Conservation (phyloP, 805 yeast genomes). For the Candida bentonensis region DNA sequence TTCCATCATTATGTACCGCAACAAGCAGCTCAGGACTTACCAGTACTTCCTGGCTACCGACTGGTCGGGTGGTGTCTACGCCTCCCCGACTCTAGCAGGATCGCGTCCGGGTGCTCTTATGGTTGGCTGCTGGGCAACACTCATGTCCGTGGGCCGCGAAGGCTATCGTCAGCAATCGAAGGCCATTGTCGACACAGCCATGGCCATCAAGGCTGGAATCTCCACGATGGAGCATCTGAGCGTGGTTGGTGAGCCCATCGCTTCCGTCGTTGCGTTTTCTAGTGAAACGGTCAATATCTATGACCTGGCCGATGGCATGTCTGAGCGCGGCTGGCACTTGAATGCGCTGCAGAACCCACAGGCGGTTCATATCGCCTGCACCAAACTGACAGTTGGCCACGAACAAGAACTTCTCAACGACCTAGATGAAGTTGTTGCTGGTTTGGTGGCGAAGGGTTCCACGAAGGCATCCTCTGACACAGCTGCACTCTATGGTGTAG, state of each 20-base stretch:
- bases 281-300: constrained; percentile 55
- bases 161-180: constrained; percentile 61
- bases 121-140: constrained; percentile 98
- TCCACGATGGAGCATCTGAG: constrained; percentile 14
- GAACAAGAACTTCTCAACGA: constrained; percentile 46
- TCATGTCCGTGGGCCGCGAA: constrained; percentile 66
- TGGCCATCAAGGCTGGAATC: constrained; percentile 37
- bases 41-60: constrained; percentile 75
- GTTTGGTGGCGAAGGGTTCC: constrained; percentile 23
- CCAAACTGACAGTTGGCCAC: constrained; percentile 49
- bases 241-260: constrained; percentile 73
- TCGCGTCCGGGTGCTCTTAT: constrained; percentile 93
- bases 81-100: constrained; percentile 93
- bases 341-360: constrained; percentile 79
- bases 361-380: constrained; percentile 82
- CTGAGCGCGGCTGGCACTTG: constrained; percentile 75
- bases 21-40: constrained; percentile 46
- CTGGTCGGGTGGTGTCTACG: constrained; percentile 94
- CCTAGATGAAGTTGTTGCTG: constrained; percentile 31
- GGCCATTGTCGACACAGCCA: constrained; percentile 54
- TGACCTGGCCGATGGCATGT: constrained; percentile 58
- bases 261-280: constrained; percentile 70
- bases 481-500: constrained; percentile 88
- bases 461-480: constrained; percentile 22
- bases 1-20: constrained; percentile 80